These are phyloP conservation scores for Psilocybe azurescens DNA, from an alignment of 768 basidiomycete genomes.

Conservation along the genomic window DNA sequence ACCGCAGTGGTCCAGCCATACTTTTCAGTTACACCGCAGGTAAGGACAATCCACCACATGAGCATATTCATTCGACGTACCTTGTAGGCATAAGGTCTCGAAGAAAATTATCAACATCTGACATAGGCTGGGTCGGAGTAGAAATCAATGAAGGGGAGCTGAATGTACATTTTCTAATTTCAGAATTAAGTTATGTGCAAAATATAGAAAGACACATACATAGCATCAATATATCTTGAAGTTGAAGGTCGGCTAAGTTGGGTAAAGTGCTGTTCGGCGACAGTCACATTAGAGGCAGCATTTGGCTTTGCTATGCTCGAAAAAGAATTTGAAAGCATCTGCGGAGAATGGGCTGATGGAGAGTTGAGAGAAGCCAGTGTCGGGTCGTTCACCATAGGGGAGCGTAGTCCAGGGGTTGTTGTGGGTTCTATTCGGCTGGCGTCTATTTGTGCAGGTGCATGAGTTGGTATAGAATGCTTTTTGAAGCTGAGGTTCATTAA, in stretches of 20 bases:
- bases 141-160: conserved; percentile 16
- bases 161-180: neutral
- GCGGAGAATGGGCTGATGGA: conserved; percentile 13
- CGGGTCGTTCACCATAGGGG: conserved; percentile 18
- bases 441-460: neutral
- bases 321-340: neutral
- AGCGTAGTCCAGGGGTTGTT: neutral
- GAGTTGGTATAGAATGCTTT: conserved; percentile 32
- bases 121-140: neutral
- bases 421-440: neutral
- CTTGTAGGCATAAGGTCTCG: conserved; percentile 42
- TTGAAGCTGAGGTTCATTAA: conserved; percentile 44
- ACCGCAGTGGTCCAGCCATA: conserved; percentile 41
- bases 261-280: neutral
- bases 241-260: neutral
- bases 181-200: neutral
- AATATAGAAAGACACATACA: neutral
- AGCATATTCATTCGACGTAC: conserved; percentile 31
- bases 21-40: conserved; percentile 21
- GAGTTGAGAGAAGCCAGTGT: conserved; percentile 27
- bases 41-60: neutral
- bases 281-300: neutral
- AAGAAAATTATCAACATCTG: conserved; percentile 41
- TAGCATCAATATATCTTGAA: neutral
- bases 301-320: neutral